phyloP scores from a whole-genome alignment of 2,329 filamentous ascomycete genomes.

The Elsinoe australis region DNA sequence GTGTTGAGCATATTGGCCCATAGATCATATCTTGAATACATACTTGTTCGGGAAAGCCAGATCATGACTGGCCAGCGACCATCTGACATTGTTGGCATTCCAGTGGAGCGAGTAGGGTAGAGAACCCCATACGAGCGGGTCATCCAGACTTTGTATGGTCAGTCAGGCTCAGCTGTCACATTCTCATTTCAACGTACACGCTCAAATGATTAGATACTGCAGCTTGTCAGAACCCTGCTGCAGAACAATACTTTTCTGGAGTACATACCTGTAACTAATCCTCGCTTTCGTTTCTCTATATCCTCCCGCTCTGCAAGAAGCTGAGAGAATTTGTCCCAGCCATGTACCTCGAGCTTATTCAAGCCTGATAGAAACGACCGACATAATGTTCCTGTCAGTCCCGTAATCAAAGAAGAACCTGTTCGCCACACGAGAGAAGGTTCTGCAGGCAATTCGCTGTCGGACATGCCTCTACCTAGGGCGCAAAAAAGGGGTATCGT shows the following conservation, averaged over 20 bases:
- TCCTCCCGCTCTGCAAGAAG: slow-evolving; percentile 67
- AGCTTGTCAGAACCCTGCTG: slow-evolving; percentile 16
- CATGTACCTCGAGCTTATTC: slow-evolving; percentile 67
- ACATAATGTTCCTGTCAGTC: slow-evolving; percentile 61
- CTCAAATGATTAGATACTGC: slow-evolving; percentile 81
- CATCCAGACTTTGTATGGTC: slow-evolving; percentile 62
- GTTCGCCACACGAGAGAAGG: slow-evolving; percentile 63
- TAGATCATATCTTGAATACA: slow-evolving; percentile 23
- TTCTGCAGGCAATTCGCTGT: slow-evolving; percentile 40
- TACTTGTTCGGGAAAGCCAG: slow-evolving; percentile 88
- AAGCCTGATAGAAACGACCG: slow-evolving; percentile 67
- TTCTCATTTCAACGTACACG: slow-evolving; percentile 58
- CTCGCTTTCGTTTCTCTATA: slow-evolving; percentile 58
- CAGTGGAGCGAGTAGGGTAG: slow-evolving; percentile 68
- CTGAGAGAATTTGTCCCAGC: slow-evolving; percentile 65
- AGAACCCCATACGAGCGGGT: slow-evolving; percentile 88
- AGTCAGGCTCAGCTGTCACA: not conserved
- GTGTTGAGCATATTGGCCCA: slow-evolving; percentile 3
- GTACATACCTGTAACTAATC: slow-evolving; percentile 69
- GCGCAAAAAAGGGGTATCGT: not conserved
- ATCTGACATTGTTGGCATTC: slow-evolving; percentile 68
- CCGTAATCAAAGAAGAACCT: slow-evolving; percentile 67
- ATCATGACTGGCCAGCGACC: slow-evolving; percentile 87
- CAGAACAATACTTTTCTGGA: too few species aligned
- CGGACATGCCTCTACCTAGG: slow-evolving; percentile 29